Evolutionary conservation across 2,329 filamentous ascomycete species (phyloP).

Genomic region (Cladophialophora psammophila): DNA sequence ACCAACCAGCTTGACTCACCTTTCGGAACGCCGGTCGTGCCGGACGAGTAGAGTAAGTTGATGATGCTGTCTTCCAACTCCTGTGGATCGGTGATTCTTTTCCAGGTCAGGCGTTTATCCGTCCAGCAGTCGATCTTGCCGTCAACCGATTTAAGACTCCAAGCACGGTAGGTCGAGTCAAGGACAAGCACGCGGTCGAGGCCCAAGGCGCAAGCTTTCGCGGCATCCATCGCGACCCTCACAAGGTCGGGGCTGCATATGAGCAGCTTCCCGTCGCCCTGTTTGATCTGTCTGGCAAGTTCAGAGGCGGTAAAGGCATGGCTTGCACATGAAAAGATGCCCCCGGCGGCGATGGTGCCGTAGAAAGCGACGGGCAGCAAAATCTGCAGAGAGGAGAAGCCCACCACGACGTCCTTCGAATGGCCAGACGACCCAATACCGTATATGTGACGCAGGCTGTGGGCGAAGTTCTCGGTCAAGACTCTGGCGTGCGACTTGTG

Average conservation of each 20-base stretch:
- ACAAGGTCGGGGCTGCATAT: conserved; percentile 59
- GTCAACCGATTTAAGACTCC: neutral
- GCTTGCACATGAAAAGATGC: conserved; percentile 65
- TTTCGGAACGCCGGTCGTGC: conserved; percentile 58
- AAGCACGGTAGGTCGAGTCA: conserved; percentile 46
- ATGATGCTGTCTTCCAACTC: conserved; percentile 57
- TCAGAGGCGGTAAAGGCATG: conserved; percentile 60
- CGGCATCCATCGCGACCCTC: conserved; percentile 57
- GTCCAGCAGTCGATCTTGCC: conserved; percentile 5
- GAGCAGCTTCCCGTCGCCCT: conserved; percentile 53
- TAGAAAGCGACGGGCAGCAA: conserved; percentile 63
- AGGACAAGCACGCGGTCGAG: conserved; percentile 61
- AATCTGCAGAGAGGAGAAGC: conserved; percentile 64
- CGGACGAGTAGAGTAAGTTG: conserved; percentile 56
- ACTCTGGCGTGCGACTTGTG: conserved; percentile 56
- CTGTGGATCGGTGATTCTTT: conserved; percentile 58
- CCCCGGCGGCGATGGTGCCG: conserved; percentile 65
- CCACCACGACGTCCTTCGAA: conserved; percentile 62
- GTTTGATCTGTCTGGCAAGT: conserved; percentile 57
- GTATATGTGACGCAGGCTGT: conserved; percentile 62
- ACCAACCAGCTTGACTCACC: conserved; percentile 25
- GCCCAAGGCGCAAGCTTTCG: conserved; percentile 55
- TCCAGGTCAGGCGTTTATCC: conserved; percentile 54
- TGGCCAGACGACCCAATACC: conserved; percentile 60
- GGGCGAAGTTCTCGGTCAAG: conserved; percentile 62